Percentiles rank a stretch among this genome's conserved stretches.
phyloP scores from a whole-genome alignment of 2,329 filamentous ascomycete species.

The Talaromyces sp. region DNA sequence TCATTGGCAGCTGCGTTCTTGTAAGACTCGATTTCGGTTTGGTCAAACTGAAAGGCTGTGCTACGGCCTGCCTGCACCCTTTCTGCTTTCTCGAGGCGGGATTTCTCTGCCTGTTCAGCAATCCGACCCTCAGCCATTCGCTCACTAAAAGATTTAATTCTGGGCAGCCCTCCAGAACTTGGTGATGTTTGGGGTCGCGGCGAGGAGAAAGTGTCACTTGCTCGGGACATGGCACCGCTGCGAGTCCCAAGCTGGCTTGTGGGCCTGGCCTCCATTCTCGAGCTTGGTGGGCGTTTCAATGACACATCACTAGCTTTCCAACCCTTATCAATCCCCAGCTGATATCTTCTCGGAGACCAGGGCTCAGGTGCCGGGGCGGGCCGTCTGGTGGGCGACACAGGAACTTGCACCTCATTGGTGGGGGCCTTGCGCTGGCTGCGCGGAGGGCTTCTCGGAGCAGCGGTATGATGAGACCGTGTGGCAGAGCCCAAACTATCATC shows the following conservation, averaged over 20 bases:
- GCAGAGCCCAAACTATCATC: slow-evolving; percentile 24
- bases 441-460: slow-evolving; percentile 18
- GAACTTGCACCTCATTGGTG: slow-evolving; percentile 66
- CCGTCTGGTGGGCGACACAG: slow-evolving; percentile 67
- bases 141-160: slow-evolving; percentile 75
- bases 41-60: slow-evolving; percentile 47
- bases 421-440: slow-evolving; percentile 18
- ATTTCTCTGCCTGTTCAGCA: slow-evolving; percentile 45
- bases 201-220: slow-evolving; percentile 21
- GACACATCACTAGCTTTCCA: slow-evolving; percentile 80
- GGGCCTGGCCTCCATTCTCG: slow-evolving; percentile 32
- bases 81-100: slow-evolving; percentile 41
- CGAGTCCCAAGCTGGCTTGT: slow-evolving; percentile 33
- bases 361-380: slow-evolving; percentile 55
- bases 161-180: slow-evolving; percentile 28
- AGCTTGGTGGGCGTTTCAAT: slow-evolving; percentile 66
- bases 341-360: slow-evolving; percentile 75
- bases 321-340: slow-evolving; percentile 89
- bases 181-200: slow-evolving; percentile 30
- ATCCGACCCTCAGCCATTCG: slow-evolving; percentile 70
- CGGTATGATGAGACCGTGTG: slow-evolving; percentile 19
- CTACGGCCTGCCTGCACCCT: slow-evolving; percentile 44
- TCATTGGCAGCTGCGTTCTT: slow-evolving; percentile 41
- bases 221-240: slow-evolving; percentile 29
- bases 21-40: slow-evolving; percentile 47